A percentile compares a stretch with the other conserved stretches of the same genome.
Evolutionary conservation across 768 basidiomycete species (phyloP).

Genomic region (Termitomyces titanicus): DNA sequence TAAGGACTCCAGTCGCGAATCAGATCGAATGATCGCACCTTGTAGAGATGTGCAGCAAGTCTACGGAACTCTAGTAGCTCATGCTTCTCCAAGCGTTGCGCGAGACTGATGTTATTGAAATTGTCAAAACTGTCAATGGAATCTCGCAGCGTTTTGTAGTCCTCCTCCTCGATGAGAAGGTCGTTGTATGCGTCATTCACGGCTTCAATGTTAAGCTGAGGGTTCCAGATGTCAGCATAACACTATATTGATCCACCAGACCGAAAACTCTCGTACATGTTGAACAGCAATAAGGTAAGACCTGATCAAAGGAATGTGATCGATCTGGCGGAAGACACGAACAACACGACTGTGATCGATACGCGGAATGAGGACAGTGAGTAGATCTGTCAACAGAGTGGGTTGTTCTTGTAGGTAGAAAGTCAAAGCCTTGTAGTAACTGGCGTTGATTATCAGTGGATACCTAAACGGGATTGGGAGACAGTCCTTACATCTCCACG

Average conservation of each 20-base stretch:
- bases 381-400: slow-evolving; percentile 86
- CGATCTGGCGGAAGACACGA: slow-evolving; percentile 90
- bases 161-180: slow-evolving; percentile 98
- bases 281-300: slow-evolving; percentile 97
- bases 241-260: background rate
- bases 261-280: slow-evolving; percentile 49
- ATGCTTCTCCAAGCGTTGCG: slow-evolving; percentile 83
- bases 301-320: slow-evolving; percentile 94
- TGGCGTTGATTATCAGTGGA: slow-evolving; percentile 24
- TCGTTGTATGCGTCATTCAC: slow-evolving; percentile 99
- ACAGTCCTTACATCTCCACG: slow-evolving; percentile 80
- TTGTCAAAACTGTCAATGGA: slow-evolving; percentile 99
- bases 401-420: slow-evolving; percentile 97
- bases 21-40: slow-evolving; percentile 44
- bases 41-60: slow-evolving; percentile 93
- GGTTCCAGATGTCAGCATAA: background rate
- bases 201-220: slow-evolving; percentile 87
- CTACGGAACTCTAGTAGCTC: slow-evolving; percentile 93
- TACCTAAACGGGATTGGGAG: background rate
- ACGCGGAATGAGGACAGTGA: slow-evolving; percentile 88
- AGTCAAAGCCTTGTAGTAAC: slow-evolving; percentile 92
- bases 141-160: slow-evolving; percentile 95
- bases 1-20: background rate
- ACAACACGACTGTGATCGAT: slow-evolving; percentile 96
- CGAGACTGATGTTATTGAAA: slow-evolving; percentile 89